phyloP scores from a whole-genome alignment of 108 stramenopile genomes.

The Pseudonitzschia delicatissima region DNA sequence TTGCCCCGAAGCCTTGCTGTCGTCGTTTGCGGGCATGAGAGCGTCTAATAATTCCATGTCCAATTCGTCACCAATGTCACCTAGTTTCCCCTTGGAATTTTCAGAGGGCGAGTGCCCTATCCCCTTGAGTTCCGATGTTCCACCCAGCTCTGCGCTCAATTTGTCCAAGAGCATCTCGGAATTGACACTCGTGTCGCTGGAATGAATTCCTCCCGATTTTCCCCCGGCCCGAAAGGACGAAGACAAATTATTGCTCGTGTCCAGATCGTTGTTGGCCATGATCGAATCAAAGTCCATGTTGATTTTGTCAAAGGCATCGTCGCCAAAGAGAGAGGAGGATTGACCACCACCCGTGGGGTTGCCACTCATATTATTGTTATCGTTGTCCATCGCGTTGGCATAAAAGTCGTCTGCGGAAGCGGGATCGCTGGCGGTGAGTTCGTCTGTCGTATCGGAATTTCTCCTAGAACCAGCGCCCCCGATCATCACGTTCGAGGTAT shows the following conservation, averaged over 20 bases:
- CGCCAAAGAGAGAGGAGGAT: background rate
- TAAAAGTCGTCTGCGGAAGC: background rate
- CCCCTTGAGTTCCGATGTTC: too few relatives aligned
- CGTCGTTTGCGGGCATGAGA: too few relatives aligned
- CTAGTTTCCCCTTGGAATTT: background rate
- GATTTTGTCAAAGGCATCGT: slow-evolving; percentile 7
- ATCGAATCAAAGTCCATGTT: slow-evolving; percentile 1
- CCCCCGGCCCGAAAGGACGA: too few relatives aligned
- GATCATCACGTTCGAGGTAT: too few relatives aligned
- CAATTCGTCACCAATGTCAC: slow-evolving; percentile 8
- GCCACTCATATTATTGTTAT: background rate
- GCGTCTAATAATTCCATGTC: background rate
- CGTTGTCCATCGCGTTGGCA: background rate
- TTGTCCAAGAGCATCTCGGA: too few relatives aligned
- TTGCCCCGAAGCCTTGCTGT: too few relatives aligned
- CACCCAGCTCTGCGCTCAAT: too few relatives aligned
- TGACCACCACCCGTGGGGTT: background rate
- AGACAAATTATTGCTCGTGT: background rate
- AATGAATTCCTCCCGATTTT: too few relatives aligned
- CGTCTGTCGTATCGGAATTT: background rate
- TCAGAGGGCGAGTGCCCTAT: too few relatives aligned
- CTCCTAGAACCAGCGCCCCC: background rate
- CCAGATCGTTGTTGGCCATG: background rate
- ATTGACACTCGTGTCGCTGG: too few relatives aligned
- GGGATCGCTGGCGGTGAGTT: background rate